phyloP scores from a whole-genome alignment of 257 asterid species.

The Knoxia roxburghii region DNA sequence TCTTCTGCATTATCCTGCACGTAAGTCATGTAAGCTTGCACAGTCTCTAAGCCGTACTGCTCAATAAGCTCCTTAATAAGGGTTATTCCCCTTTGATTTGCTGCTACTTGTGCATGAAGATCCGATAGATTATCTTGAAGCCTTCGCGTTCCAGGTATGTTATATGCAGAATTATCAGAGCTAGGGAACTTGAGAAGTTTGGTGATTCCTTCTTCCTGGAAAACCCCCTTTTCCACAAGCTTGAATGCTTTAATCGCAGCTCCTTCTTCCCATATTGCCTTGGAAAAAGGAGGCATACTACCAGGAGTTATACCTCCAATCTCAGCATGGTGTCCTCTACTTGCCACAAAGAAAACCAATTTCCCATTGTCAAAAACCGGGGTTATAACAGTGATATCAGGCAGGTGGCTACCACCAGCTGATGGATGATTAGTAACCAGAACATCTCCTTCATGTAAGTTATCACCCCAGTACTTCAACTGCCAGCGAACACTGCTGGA shows the following conservation, averaged over 20 bases:
- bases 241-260: constrained; percentile 96
- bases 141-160: constrained; percentile 82
- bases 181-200: constrained; percentile 59
- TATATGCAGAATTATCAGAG: constrained; percentile 43
- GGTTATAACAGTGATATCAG: constrained; percentile 89
- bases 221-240: constrained; percentile 76
- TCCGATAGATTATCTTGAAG: constrained; percentile 94
- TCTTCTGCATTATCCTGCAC: constrained; percentile 92
- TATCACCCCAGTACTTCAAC: constrained; percentile 68
- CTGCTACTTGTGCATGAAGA: constrained; percentile 95
- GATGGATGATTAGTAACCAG: constrained; percentile 90
- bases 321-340: constrained; percentile 98
- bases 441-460: constrained; percentile 84
- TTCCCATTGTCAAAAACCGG: constrained; percentile 71
- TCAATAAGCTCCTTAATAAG: constrained; percentile 90
- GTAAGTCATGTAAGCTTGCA: constrained; percentile 84
- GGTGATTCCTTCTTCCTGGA: constrained; percentile 88
- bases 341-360: constrained; percentile 83
- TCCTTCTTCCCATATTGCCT: constrained; percentile 95
- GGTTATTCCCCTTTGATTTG: constrained; percentile 90
- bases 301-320: constrained; percentile 99
- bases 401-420: constrained; percentile 97
- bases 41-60: constrained; percentile 78
- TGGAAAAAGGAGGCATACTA: constrained; percentile 98
- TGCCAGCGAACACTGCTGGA: constrained; percentile 98